These are phyloP conservation scores for Russula sp. DNA, from an alignment of 768 basidiomycete genomes.

Conservation along the genomic window DNA sequence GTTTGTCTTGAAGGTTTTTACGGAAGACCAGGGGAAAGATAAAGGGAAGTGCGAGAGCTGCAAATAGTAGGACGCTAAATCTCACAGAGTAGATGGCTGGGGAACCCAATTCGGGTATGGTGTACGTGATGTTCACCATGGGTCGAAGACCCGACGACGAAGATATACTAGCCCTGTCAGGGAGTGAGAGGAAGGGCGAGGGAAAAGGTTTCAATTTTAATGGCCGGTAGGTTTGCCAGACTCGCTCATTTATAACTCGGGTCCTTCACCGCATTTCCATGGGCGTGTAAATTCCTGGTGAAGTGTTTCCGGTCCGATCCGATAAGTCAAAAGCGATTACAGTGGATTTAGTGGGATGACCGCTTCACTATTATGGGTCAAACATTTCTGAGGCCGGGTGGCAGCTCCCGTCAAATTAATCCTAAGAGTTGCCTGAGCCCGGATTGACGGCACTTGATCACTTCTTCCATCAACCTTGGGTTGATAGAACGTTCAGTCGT, in stretches of 20 bases:
- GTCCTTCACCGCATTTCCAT: conserved; percentile 1
- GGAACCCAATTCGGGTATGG: conserved; percentile 4
- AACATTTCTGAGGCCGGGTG: neutral
- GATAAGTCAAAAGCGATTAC: neutral
- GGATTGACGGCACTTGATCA: neutral
- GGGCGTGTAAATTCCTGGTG: neutral
- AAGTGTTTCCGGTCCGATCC: neutral
- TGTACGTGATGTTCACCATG: conserved; percentile 13
- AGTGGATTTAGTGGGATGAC: no score
- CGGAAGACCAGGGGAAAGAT: conserved; percentile 31
- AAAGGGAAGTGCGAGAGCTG: conserved; percentile 4
- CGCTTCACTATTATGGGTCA: neutral
- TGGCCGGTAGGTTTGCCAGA: neutral
- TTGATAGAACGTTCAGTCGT: neutral
- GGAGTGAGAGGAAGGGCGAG: neutral
- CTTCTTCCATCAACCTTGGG: neutral
- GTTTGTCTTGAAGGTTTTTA: conserved; percentile 31
- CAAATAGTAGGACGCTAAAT: neutral
- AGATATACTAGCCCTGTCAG: neutral
- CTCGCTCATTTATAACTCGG: conserved; percentile 1
- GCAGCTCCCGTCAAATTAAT: neutral
- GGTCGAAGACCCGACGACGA: neutral
- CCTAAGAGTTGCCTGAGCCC: neutral
- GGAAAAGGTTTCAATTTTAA: neutral
- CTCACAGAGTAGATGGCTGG: conserved; percentile 12